Conservation (phyloP, 345 rosid genomes). For the Luvunga scandens region DNA sequence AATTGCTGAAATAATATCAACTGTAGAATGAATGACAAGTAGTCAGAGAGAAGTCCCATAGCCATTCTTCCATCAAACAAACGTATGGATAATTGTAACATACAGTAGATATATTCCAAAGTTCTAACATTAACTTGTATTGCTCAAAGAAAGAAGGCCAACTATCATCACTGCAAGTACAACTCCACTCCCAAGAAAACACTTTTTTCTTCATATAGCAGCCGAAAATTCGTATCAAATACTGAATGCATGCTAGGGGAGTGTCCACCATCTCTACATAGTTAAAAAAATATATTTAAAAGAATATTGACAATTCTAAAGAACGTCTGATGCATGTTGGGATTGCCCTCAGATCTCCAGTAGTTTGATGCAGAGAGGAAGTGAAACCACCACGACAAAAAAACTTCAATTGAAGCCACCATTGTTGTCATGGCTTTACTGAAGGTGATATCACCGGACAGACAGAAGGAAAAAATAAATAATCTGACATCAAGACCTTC, state of each 20-base stretch:
- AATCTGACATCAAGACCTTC: not conserved
- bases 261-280: not conserved
- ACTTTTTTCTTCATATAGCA: not conserved
- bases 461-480: not conserved
- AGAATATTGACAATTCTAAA: not conserved
- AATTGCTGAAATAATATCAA: slow-evolving; percentile 98
- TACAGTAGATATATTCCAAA: not conserved
- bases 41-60: slow-evolving; percentile 8
- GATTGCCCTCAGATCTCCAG: not conserved
- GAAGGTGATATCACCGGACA: not conserved
- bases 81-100: not conserved
- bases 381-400: not conserved
- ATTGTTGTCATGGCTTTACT: not conserved
- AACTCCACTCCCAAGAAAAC: not conserved
- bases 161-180: not conserved
- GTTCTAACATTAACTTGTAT: not conserved
- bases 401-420: not conserved
- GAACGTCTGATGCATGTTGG: not conserved
- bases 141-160: slow-evolving; percentile 13
- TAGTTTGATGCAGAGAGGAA: not conserved
- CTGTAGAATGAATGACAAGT: slow-evolving; percentile 43
- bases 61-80: slow-evolving; percentile 5
- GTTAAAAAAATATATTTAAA: not conserved
- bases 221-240: not conserved
- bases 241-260: not conserved